A percentile compares a stretch with the other conserved stretches of the same genome.
Conservation (phyloP, 805 yeast genomes). For the Yarrowia keelungensis region DNA sequence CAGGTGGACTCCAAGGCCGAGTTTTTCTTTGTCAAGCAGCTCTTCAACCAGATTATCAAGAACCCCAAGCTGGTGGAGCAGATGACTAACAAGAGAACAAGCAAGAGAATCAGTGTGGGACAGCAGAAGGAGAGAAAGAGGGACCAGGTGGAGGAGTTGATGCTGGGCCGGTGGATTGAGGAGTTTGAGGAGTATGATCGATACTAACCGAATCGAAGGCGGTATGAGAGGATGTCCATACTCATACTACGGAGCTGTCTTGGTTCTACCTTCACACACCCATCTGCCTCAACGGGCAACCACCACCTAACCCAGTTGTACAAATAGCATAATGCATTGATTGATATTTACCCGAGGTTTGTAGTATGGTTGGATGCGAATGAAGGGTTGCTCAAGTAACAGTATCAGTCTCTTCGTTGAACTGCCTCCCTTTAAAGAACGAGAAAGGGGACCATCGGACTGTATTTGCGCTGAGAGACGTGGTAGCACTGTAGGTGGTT, state of each 20-base stretch:
- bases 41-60: constrained; percentile 25
- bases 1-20: constrained; percentile 21
- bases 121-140: constrained; percentile 23
- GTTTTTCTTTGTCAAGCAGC: constrained; percentile 28
- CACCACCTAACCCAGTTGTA: not conserved
- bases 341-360: constrained; percentile 3
- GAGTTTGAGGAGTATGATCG: constrained; percentile 31
- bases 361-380: too few species aligned
- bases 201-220: constrained; percentile 1
- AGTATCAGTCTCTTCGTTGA: too few species aligned
- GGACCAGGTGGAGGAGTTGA: constrained; percentile 54
- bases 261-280: too few species aligned
- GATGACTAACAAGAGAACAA: constrained; percentile 33
- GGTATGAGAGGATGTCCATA: not conserved
- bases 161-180: constrained; percentile 60
- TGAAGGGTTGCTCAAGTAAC: too few species aligned
- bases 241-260: too few species aligned
- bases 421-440: too few species aligned
- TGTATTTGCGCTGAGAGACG: too few species aligned
- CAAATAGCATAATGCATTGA: constrained; percentile 27
- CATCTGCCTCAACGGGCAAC: too few species aligned
- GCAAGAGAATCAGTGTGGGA: constrained; percentile 25
- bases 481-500: too few species aligned
- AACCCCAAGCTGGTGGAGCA: constrained; percentile 29
- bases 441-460: too few species aligned